Conservation (phyloP, 768 basidiomycete species). For the Phylloporus rhodoxanthus region DNA sequence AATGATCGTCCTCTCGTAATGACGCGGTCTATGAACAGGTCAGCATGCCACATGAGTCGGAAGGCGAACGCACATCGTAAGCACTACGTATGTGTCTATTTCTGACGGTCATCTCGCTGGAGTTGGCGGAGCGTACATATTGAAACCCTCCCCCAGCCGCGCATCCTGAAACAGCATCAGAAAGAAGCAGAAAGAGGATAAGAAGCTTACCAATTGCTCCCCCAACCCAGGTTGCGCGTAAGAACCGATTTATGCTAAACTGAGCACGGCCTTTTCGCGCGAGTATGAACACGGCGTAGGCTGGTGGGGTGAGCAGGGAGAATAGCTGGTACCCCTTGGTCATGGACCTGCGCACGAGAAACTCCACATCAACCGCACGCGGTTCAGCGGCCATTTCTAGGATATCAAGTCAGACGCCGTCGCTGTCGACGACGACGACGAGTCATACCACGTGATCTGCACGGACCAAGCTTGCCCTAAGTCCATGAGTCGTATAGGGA, state of each 20-base stretch:
- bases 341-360: conserved; percentile 61
- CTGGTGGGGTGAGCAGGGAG: conserved; percentile 58
- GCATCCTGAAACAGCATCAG: conserved; percentile 23
- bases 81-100: conserved; percentile 43
- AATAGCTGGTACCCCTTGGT: conserved; percentile 61
- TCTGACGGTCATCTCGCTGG: conserved; percentile 45
- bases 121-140: conserved; percentile 54
- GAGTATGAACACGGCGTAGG: conserved; percentile 50
- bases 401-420: background rate
- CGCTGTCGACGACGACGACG: conserved; percentile 6
- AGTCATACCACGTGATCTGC: conserved; percentile 23
- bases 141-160: conserved; percentile 50
- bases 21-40: conserved; percentile 42
- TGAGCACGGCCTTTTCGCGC: conserved; percentile 49
- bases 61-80: conserved; percentile 49
- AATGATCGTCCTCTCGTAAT: conserved; percentile 65
- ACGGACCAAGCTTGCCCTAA: conserved; percentile 32
- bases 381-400: conserved; percentile 13
- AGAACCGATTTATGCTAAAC: conserved; percentile 53
- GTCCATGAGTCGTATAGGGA: conserved; percentile 3
- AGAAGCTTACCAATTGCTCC: conserved; percentile 45
- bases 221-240: conserved; percentile 71
- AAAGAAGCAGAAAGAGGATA: background rate
- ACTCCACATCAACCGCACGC: conserved; percentile 55
- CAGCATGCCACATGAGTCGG: background rate